Conservation (phyloP, 192 early-diverging fungal genomes). For the Mortierella hygrophila region DNA sequence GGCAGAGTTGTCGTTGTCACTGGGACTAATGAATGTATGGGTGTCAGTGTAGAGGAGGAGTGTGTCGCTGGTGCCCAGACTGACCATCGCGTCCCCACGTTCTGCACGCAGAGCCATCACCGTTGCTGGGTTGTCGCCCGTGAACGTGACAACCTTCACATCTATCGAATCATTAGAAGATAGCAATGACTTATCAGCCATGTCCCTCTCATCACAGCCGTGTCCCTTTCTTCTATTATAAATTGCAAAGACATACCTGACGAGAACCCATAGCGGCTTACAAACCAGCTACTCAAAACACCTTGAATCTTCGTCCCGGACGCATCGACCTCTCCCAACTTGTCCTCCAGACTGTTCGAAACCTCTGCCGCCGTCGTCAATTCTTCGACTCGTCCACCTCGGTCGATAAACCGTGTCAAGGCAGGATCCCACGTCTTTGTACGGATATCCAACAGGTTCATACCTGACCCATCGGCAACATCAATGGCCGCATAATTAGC, state of each 20-base stretch:
- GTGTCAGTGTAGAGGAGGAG: constrained; percentile 67
- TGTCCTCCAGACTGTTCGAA: constrained; percentile 36
- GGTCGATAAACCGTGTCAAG: constrained; percentile 59
- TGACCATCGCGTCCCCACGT: constrained; percentile 72
- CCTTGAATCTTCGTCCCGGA: constrained; percentile 62
- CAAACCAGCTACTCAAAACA: constrained; percentile 70
- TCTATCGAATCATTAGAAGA: constrained; percentile 26
- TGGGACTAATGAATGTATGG: constrained; percentile 14
- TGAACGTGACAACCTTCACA: constrained; percentile 75
- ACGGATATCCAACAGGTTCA: constrained; percentile 82
- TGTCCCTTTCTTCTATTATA: not conserved
- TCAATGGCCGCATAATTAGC: constrained; percentile 74
- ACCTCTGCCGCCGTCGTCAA: not conserved
- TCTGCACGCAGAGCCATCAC: constrained; percentile 68
- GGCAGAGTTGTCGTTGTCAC: constrained; percentile 11
- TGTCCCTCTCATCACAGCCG: not conserved
- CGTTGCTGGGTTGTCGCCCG: constrained; percentile 86
- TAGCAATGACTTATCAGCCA: not conserved
- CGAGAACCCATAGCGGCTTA: constrained; percentile 72
- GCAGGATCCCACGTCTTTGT: constrained; percentile 65
- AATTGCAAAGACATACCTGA: constrained; percentile 55
- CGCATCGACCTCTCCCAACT: constrained; percentile 61
- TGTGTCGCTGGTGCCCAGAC: constrained; percentile 88
- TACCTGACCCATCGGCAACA: constrained; percentile 81
- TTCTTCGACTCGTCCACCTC: constrained; percentile 22